A percentile compares a stretch with the other conserved stretches of the same genome.
These are phyloP conservation scores for Mucor saturninus DNA, from an alignment of 371 early-diverging fungal species.

Conservation along the genomic window DNA sequence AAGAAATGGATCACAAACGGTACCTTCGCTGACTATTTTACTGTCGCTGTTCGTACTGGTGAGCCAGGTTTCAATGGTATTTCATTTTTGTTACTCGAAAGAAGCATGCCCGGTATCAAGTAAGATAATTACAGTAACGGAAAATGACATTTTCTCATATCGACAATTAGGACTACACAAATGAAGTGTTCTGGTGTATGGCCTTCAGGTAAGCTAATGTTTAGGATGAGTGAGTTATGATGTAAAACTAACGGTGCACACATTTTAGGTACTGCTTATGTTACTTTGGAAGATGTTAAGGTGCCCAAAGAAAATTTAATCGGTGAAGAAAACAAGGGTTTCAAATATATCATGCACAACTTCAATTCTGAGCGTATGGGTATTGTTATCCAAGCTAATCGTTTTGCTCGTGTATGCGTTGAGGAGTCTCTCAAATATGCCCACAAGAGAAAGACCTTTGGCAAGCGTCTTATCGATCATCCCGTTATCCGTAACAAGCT, in stretches of 20 bases:
- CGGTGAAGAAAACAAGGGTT: slow-evolving; percentile 86
- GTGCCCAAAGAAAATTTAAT: slow-evolving; percentile 82
- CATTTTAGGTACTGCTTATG: slow-evolving; percentile 52
- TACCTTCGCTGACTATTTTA: slow-evolving; percentile 75
- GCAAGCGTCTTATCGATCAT: slow-evolving; percentile 74
- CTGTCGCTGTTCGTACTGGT: slow-evolving; percentile 72
- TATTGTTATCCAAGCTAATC: slow-evolving; percentile 81
- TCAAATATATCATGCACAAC: slow-evolving; percentile 77
- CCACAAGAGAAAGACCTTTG: slow-evolving; percentile 84
- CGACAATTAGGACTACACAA: slow-evolving; percentile 54
- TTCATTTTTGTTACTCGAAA: slow-evolving; percentile 73
- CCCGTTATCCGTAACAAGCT: slow-evolving; percentile 72
- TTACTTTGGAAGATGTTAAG: slow-evolving; percentile 81
- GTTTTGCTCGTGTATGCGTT: slow-evolving; percentile 84
- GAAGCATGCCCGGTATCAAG: slow-evolving; percentile 73
- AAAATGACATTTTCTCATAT: background rate
- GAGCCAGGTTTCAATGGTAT: slow-evolving; percentile 78
- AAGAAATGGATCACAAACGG: slow-evolving; percentile 90
- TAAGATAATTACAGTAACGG: background rate
- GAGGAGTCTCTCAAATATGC: slow-evolving; percentile 86
- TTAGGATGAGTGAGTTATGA: background rate
- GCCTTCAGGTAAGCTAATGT: slow-evolving; percentile 67
- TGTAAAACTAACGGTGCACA: too few species aligned
- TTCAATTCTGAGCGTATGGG: slow-evolving; percentile 80
- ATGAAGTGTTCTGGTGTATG: slow-evolving; percentile 82